Base-by-base conservation (phyloP, 108 stramenopile species). In the Tribonema minus region DNA sequence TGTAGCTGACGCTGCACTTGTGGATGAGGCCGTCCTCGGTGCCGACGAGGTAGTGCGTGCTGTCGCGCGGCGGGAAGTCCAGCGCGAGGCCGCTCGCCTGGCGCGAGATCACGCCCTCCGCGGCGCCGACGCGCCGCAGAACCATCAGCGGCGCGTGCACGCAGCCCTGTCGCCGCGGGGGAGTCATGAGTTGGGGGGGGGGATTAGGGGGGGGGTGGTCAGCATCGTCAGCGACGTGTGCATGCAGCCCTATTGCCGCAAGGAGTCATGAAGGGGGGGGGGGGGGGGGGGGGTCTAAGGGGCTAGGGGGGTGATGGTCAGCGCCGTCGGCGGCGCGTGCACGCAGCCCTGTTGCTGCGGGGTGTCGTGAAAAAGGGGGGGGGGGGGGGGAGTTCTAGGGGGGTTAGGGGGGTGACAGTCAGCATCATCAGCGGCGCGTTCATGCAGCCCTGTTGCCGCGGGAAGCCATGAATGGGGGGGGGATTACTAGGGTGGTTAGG, bases 11-110 rank as follows among this genome's bases (percentile, higher is more conserved):
- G 40, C 78, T 81, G 71, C 89, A 89, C 54, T 76, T 67, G 71
- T 89, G 86, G 61, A 89, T 64, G 40, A 58, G 28, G 25, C 89
- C 89, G 65, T 88, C 89, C 77, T 89, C 89, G 0, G 86, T 87
- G 26, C 85, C 89, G 4, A 79, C 82, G 20, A 88, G 62, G 65
- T 89, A 89, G 32, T 58, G 39, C 3, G 67, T 64, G n/a, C 67
- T n/a, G 65, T 87, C 89, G 7, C 72, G 64, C 32, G 30, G 41
- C 1, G 86, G 85, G 58, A 89, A 87, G 59, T 87, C 89, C 15
- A 89, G 60, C 41, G 83, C 85, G 1, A 88, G 72, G 0, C 87
- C 89, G 31, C 77, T 31, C 29, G 87, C 87, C 41, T 66, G 64
- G 26, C 85, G 75, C 60, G 83, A 84, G 37, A 88, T 87, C 40